Evolutionary conservation across 2,329 filamentous ascomycete genomes (phyloP), one percentile per base, ranked within the genome.

Genomic region (Macrophomina phaseolina): DNA sequence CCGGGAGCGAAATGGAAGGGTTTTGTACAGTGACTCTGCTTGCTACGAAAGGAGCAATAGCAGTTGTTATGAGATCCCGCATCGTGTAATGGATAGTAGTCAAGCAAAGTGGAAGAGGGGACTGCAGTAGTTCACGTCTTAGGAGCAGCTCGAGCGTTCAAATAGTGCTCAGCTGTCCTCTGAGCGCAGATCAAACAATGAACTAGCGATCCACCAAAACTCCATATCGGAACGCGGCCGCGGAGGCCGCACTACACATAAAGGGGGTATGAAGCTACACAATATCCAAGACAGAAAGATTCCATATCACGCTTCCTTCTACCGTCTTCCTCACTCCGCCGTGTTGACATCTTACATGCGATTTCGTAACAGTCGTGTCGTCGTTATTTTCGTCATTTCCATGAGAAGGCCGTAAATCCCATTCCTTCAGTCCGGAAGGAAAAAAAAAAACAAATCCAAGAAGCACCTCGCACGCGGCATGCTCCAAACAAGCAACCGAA

Each of bases 1-100:
- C 74, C 45, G 83, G 82, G 16, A 84, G 70, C n/a, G 60, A 40
- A 11, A 2, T 30, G 7, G 32, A 36, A 1, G 16, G 7, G 9
- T 63, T 63, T 30, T 63, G 46, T 12, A 46, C 56, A 23, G 23
- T 23, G 23, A 23, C 23, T 23, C 2, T 23, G 23, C 23, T 23
- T 23, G 23, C 23, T 23, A 23, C 23, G 23, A 23, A 1, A 23
- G 23, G 23, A 23, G 2, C 23, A 23, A 23, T 18, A 18, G 1
- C 18, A 18, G 18, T 18, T 18, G 18, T 1, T 18, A 18, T 18
- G 18, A 18, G 1, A 18, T 18, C 18, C 18, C 18, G 18, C 18
- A 18, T 18, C 18, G 18, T 18, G 18, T 18, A 18, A 18, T 18
- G 18, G 18, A 18, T 18, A 18, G 18, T 18, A 18, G 18, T 18